These are phyloP conservation scores for Plasmodium gonderi DNA, from an alignment of 169 alveolate species.

Conservation along the genomic window DNA sequence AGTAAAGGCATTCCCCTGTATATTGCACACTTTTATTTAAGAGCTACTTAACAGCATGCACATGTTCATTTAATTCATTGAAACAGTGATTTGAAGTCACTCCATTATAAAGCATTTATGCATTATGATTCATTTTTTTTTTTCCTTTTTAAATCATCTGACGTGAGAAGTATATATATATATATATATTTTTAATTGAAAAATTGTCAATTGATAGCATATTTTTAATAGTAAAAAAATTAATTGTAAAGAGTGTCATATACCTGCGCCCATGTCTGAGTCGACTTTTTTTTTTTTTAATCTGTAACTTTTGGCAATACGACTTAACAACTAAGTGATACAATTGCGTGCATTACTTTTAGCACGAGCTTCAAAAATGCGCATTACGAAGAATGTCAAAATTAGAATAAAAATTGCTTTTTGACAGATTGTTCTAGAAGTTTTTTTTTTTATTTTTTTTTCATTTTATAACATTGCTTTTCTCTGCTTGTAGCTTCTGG, in stretches of 20 bases:
- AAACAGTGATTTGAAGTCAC: neutral
- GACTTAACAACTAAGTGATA: neutral
- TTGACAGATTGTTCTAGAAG: conserved; percentile 25
- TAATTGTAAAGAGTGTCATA: neutral
- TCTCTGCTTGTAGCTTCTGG: neutral
- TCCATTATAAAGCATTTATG: neutral
- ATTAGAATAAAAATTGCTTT: conserved; percentile 16
- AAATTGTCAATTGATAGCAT: neutral
- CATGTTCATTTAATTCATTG: neutral
- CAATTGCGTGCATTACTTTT: neutral
- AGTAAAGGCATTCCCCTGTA: neutral
- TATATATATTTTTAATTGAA: conserved; percentile 9
- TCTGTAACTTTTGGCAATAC: conserved; percentile 8
- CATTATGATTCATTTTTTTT: neutral
- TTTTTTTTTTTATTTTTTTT: neutral
- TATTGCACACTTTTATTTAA: conserved; percentile 19
- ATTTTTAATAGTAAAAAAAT: neutral
- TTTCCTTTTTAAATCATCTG: neutral
- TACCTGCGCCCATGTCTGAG: neutral
- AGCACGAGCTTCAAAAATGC: conserved; percentile 6
- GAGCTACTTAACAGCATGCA: neutral
- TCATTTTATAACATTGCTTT: neutral
- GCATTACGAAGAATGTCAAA: neutral
- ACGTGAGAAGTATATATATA: too few species aligned
- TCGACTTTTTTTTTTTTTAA: neutral